A percentile compares a stretch with the other conserved stretches of the same genome.
These are phyloP conservation scores for Clitoria ternatea DNA, from an alignment of 306 rosid species.

Conservation along the genomic window DNA sequence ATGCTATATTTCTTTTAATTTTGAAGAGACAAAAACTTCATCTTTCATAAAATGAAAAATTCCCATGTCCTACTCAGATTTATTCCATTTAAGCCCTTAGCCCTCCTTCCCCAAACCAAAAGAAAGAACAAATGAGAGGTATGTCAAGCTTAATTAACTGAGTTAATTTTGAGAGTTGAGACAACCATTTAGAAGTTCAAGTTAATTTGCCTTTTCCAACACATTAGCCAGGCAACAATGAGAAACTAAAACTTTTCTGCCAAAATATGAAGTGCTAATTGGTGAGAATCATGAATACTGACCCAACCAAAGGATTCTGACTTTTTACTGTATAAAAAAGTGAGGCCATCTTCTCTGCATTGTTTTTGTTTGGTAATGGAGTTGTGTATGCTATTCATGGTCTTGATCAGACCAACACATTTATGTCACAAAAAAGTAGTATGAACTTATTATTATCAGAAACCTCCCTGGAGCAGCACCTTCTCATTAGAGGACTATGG, in stretches of 20 bases:
- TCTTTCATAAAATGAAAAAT: neutral
- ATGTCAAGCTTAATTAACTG: too few relatives aligned
- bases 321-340: too few relatives aligned
- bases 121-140: neutral
- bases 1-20: neutral
- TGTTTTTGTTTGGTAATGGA: too few relatives aligned
- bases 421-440: too few relatives aligned
- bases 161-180: neutral
- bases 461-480: too few relatives aligned
- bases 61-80: neutral
- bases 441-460: too few relatives aligned
- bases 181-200: neutral
- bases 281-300: neutral
- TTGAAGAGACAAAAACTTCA: neutral
- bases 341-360: too few relatives aligned
- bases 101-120: neutral
- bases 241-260: neutral
- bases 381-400: too few relatives aligned
- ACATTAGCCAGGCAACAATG: neutral
- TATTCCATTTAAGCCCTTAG: neutral
- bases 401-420: too few relatives aligned
- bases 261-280: neutral
- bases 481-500: too few relatives aligned
- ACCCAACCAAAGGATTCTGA: too few relatives aligned
- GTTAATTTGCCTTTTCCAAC: neutral